phyloP scores from a whole-genome alignment of 179 eudicot species.

The Silene vulgaris region DNA sequence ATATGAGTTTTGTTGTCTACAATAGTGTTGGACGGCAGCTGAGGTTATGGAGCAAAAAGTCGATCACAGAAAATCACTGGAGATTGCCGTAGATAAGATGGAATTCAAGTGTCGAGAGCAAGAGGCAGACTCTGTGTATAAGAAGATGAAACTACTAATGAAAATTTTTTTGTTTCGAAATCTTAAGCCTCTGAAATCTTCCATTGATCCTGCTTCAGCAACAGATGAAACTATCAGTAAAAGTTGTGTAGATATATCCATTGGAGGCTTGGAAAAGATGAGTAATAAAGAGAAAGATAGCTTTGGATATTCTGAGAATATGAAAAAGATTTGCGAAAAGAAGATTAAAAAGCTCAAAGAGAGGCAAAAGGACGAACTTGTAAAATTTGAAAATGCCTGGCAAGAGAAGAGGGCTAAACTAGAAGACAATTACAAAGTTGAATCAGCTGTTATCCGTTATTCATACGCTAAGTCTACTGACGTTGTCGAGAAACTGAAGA shows the following conservation, averaged over 20 bases:
- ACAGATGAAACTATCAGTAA: conserved; percentile 23
- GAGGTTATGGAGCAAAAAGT: conserved; percentile 40
- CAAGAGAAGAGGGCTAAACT: conserved; percentile 28
- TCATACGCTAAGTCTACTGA: conserved; percentile 26
- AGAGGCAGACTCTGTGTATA: conserved; percentile 39
- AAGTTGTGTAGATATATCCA: conserved; percentile 12
- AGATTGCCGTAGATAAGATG: conserved; percentile 37
- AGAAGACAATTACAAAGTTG: conserved; percentile 26
- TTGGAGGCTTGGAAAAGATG: conserved; percentile 8
- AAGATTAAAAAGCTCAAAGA: conserved; percentile 24
- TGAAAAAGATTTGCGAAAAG: conserved; percentile 25
- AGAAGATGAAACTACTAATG: conserved; percentile 37
- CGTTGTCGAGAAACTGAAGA: conserved; percentile 29
- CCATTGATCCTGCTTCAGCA: conserved; percentile 19
- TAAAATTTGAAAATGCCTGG: conserved; percentile 23
- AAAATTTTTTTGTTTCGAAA: conserved; percentile 31
- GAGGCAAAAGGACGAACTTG: conserved; percentile 31
- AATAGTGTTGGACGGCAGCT: conserved; percentile 70
- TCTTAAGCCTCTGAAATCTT: conserved; percentile 20
- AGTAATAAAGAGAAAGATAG: conserved; percentile 16
- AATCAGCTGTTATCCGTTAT: conserved; percentile 27
- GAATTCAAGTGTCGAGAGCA: conserved; percentile 43
- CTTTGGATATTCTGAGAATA: conserved; percentile 20
- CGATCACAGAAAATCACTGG: conserved; percentile 43
- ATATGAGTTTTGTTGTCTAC: conserved; percentile 17